Base-by-base conservation (phyloP, 2,329 filamentous ascomycete genomes). In the Diaporthe sp. region DNA sequence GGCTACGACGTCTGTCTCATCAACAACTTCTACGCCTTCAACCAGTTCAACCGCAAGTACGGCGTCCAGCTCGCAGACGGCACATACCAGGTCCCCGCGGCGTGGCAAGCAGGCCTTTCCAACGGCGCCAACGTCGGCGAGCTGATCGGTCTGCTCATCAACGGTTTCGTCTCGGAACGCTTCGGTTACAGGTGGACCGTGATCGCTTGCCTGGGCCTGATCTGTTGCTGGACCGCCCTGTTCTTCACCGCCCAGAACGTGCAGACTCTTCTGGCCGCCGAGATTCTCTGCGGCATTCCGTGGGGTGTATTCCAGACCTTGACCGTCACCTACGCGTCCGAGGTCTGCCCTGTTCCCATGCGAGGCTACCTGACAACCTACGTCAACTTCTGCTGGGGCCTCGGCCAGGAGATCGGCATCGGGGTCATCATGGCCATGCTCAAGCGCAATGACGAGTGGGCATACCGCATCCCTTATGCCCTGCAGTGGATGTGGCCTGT, bases 1-100 rank as follows among this genome's bases (percentile, higher is more conserved):
- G 95, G 94, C 46, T 97, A 96, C 85, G 95, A 98, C 81, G 88
- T 97, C 75, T 92, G 91, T 80, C 87, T 97, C 72, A 91, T 97
- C 80, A 95, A 93, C 86, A 96, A 96, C 84, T 95, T 97, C 81
- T 96, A 77, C 74, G 44, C 59, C 70, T 74, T 76, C 53, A 72
- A 79, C 69, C 79, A 78, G 53, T 83, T 83, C 75, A 79, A 79
- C 62, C 72, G 75, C 31, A 81, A 80, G 69, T 81, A 81, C 72
- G 80, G 79, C 71, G 75, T 78, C 34, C 78, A 78, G 74, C 72
- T 78, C 25, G 68, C 77, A 15, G 76, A 79, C 59, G 80, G 79
- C 46, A 75, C 74, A 1, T 81, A 79, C 39, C 78, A 81, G 65
- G 79, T 85, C 25, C 80, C 83, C 3, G 83, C 83, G 2, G 79